Base-by-base conservation (phyloP, 2,329 filamentous ascomycete species). In the Mycosphaerelloides madeirae region DNA sequence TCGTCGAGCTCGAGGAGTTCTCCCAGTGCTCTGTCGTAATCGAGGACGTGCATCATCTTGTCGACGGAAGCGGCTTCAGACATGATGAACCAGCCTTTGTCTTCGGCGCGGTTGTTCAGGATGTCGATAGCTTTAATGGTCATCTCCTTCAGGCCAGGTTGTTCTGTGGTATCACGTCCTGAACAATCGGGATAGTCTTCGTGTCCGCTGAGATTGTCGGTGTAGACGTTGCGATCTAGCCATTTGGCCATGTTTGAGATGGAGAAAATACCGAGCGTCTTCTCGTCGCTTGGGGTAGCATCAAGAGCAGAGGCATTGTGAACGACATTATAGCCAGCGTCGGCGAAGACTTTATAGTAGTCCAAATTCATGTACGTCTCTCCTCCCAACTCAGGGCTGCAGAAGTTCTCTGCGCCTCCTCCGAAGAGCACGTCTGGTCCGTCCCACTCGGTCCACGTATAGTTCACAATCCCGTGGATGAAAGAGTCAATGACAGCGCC, bases 141-240 rank as follows among this genome's bases (percentile, higher is more conserved):
- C 87, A 94, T 94, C 34, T 93, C 85, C 69, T 88, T 91, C 39
- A 93, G 79, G 3, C 87, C 87, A 1, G 87, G 87, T 20, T 91
- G 79, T 60, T 93, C 86, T 6, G 77, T 73, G 4, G 86, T 86
- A 31, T 84, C 71, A 13, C 69, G 72, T 32, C 76, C 73, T 50
- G 75, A 75, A 39, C 86, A 86, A 9, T 78, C 73, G 1, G 87
- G 86, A 56, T 84, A 76, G 65, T 90, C 87, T 46, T 77, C 76
- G 50, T 83, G 75, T 35, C 67, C 73, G 54, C 75, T 70, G 18
- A 91, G 71, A 68, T 91, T 89, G 18, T 81, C 70, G 8, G 71
- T 79, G 73, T 86, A 93, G 53, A 94, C 74, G 58, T 93, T 90
- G 54, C 87, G 82, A 69, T 94, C 87, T 9, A 94, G 76, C 54